These are phyloP conservation scores for Claviceps sorghi DNA, from an alignment of 2,329 filamentous ascomycete species.

Conservation along the genomic window DNA sequence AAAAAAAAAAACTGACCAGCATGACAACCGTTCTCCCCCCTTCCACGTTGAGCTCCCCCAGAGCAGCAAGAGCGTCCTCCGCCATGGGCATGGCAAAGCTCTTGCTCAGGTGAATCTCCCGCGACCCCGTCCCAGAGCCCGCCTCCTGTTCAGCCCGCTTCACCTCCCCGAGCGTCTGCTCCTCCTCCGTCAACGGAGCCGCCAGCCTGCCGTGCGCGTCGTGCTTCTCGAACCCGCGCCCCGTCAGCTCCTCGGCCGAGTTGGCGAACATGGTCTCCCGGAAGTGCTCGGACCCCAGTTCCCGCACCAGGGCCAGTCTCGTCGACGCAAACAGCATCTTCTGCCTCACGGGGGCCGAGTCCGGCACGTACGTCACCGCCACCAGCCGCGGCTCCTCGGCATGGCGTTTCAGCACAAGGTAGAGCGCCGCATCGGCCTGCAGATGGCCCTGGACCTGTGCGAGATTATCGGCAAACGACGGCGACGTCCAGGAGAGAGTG, in stretches of 20 bases:
- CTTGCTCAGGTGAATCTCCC: conserved; percentile 46
- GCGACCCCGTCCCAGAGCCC: conserved; percentile 47
- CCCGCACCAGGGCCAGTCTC: conserved; percentile 57
- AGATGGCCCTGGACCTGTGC: conserved; percentile 46
- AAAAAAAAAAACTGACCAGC: conserved; percentile 35
- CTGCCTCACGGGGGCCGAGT: conserved; percentile 62
- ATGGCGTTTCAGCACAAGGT: conserved; percentile 60
- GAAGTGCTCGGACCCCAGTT: conserved; percentile 68
- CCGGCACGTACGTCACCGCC: conserved; percentile 66
- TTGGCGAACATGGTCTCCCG: conserved; percentile 63
- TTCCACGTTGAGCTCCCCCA: conserved; percentile 42
- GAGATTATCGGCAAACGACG: conserved; percentile 51
- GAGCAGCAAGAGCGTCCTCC: conserved; percentile 47
- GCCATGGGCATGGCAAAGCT: conserved; percentile 43
- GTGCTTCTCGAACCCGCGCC: conserved; percentile 56
- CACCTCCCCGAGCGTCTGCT: conserved; percentile 55
- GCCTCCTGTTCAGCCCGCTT: conserved; percentile 63
- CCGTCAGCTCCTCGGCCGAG: conserved; percentile 51
- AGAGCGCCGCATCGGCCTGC: conserved; percentile 51
- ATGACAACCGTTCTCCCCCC: conserved; percentile 43
- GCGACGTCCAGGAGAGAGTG: conserved; percentile 36
- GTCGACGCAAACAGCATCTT: conserved; percentile 80
- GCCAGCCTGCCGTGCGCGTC: conserved; percentile 49
- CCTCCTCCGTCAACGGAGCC: conserved; percentile 67
- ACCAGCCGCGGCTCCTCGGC: conserved; percentile 43